Conservation (phyloP, 495 filamentous ascomycete genomes). For the Astrothelium subdiscretum region DNA sequence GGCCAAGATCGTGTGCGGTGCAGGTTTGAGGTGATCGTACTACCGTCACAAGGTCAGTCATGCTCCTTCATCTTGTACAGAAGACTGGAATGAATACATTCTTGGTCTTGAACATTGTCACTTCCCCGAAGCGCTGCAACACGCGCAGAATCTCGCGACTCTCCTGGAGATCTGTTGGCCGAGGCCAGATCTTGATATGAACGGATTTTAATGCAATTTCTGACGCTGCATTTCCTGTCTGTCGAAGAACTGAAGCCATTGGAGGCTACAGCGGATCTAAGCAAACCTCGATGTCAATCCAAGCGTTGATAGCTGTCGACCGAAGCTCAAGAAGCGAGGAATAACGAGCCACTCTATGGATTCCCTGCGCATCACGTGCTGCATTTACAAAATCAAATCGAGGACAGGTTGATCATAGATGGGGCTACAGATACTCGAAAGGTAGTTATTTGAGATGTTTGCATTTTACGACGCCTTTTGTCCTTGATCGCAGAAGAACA, state of each 20-base stretch:
- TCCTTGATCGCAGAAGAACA: too few species aligned
- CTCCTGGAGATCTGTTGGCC: constrained; percentile 53
- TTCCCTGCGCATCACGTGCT: too few species aligned
- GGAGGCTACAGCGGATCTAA: background rate
- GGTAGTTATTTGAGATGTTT: too few species aligned
- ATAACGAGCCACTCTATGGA: too few species aligned
- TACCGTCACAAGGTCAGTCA: constrained; percentile 5
- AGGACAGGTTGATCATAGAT: background rate
- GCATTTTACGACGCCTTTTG: too few species aligned
- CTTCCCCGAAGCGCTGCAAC: constrained; percentile 63
- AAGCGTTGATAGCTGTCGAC: too few species aligned
- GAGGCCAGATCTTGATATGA: constrained; percentile 53
- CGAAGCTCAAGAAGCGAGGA: background rate
- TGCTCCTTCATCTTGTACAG: background rate
- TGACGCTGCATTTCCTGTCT: constrained; percentile 2
- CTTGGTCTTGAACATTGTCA: constrained; percentile 63
- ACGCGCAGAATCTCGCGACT: constrained; percentile 58
- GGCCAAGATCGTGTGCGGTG: constrained; percentile 29
- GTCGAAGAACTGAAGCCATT: constrained; percentile 7
- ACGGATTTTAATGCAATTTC: constrained; percentile 27
- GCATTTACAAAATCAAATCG: background rate
- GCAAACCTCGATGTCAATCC: too few species aligned
- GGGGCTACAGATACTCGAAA: too few species aligned
- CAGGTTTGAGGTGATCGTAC: constrained; percentile 28
- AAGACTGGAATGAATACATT: constrained; percentile 33